These are phyloP conservation scores for Populus alba DNA, from an alignment of 345 rosid species.

Conservation along the genomic window DNA sequence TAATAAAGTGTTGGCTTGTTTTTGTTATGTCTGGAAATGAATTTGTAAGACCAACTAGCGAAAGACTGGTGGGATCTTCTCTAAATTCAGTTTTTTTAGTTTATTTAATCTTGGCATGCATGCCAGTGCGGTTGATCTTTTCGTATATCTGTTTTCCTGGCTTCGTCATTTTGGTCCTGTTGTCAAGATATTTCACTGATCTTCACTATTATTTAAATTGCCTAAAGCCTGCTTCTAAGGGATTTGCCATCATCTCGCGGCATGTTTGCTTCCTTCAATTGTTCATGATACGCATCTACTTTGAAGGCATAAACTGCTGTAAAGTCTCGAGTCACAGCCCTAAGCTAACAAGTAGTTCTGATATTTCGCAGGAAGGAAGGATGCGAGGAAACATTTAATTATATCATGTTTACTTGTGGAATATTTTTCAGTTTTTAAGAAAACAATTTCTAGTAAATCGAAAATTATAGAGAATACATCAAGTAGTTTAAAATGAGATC, in stretches of 20 bases:
- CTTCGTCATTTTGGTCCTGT: no score
- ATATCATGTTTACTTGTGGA: no score
- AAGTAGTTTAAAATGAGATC: no score
- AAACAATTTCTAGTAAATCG: no score
- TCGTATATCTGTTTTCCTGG: neutral
- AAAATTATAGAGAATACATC: no score
- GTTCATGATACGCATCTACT: neutral
- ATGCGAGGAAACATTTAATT: no score
- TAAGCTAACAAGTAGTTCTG: neutral
- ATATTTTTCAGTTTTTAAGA: no score
- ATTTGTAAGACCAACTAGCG: neutral
- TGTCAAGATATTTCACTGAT: neutral
- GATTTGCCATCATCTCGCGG: neutral
- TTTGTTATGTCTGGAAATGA: neutral
- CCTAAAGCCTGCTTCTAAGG: neutral
- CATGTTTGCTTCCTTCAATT: neutral
- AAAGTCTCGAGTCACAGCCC: neutral
- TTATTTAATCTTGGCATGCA: neutral
- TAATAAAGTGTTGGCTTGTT: neutral
- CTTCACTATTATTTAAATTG: neutral
- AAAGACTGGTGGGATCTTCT: neutral
- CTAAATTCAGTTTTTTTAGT: neutral
- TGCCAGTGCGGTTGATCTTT: neutral
- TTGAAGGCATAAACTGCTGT: neutral
- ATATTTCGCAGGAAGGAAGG: no score